Evolutionary conservation across 257 asterid genomes (phyloP).

Genomic region (Jaltomata sinuosa): DNA sequence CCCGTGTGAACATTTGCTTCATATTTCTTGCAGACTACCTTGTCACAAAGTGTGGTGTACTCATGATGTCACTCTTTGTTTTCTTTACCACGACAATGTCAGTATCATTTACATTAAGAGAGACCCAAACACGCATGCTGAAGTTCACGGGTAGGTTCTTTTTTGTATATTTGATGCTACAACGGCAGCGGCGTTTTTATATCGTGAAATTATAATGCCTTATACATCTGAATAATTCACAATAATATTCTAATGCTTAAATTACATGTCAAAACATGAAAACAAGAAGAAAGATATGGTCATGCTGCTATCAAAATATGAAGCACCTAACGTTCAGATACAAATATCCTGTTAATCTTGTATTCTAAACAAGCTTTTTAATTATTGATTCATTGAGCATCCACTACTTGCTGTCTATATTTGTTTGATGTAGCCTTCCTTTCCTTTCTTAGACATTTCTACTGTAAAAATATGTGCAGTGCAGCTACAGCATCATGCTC

Average conservation of each 20-base stretch:
- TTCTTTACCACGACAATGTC: conserved; percentile 99
- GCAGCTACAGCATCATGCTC: conserved; percentile 99
- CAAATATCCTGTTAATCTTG: neutral
- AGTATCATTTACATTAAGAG: conserved; percentile 95
- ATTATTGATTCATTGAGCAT: neutral
- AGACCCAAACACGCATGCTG: conserved; percentile 99
- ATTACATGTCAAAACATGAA: neutral
- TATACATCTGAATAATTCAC: neutral
- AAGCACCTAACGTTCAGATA: neutral
- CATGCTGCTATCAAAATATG: neutral
- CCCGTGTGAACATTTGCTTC: neutral
- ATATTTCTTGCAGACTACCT: conserved; percentile 73
- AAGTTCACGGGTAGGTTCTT: conserved; percentile 79
- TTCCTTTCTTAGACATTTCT: conserved; percentile 5
- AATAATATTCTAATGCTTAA: neutral
- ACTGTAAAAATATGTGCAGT: conserved; percentile 41
- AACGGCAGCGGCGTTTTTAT: neutral
- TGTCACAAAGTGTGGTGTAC: conserved; percentile 93
- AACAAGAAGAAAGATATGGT: neutral
- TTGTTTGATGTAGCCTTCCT: neutral
- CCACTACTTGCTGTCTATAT: neutral
- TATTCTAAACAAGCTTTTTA: neutral
- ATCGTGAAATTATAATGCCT: neutral
- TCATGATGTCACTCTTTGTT: conserved; percentile 99
- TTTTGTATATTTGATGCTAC: neutral